Percentiles rank a stretch among this genome's conserved stretches.
phyloP scores from a whole-genome alignment of 2,329 filamentous ascomycete species.

The Bipolaris cookei region DNA sequence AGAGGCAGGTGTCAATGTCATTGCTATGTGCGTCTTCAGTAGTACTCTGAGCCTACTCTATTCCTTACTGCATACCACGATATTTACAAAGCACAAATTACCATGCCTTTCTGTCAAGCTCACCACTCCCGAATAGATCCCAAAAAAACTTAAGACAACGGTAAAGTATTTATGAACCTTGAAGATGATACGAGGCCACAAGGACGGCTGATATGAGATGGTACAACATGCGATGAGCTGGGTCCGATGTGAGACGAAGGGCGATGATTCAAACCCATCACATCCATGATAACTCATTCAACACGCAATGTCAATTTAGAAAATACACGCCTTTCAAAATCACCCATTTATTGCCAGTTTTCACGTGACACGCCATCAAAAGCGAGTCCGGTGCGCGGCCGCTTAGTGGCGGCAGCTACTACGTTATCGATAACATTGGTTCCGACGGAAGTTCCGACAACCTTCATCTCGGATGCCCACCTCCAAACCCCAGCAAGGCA shows the following conservation, averaged over 20 bases:
- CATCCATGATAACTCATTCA: too few species aligned
- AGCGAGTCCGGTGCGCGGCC: slow-evolving; percentile 17
- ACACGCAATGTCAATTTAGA: too few species aligned
- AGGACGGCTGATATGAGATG: too few species aligned
- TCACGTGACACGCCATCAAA: neutral
- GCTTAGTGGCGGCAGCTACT: slow-evolving; percentile 24
- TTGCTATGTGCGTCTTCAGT: neutral
- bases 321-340: too few species aligned
- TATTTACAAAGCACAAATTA: neutral
- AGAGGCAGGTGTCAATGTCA: neutral
- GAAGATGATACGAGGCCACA: neutral
- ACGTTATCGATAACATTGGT: slow-evolving; percentile 6
- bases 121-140: neutral
- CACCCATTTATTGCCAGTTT: too few species aligned
- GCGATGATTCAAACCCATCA: too few species aligned
- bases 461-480: slow-evolving; percentile 9
- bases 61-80: neutral
- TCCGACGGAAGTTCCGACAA: slow-evolving; percentile 16
- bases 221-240: too few species aligned
- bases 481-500: neutral
- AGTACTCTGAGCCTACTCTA: neutral
- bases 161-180: too few species aligned
- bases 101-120: neutral
- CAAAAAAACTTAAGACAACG: neutral
- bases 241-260: too few species aligned